Evolutionary conservation across 2,329 filamentous ascomycete genomes (phyloP), one percentile per base, ranked within the genome.

Genomic region (Aspergillus sp.): DNA sequence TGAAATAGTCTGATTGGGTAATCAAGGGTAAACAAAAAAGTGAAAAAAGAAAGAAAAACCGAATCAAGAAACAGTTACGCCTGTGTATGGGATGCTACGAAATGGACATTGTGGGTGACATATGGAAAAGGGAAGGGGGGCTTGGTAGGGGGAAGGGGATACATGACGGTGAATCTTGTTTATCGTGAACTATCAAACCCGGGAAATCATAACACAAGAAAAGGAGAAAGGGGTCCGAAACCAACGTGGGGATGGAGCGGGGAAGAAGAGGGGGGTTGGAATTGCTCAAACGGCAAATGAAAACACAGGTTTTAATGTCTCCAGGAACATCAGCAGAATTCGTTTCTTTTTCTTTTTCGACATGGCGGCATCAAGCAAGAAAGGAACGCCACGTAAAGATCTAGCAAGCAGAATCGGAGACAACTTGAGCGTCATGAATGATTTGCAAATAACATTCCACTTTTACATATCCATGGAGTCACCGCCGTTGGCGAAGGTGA

Each of bases 401-500:
- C 46, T 66, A 66, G 59, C 55, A 55, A 51, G 56, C 55, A 60
- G 55, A n/a, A 63, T 54, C 52, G 57, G 54, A 50, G 55, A 57
- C 49, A 56, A 58, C 58, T 54, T 50, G 54, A 56, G 54, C 52
- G 54, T 49, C 24, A 55, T 50, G 62, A 57, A 56, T 59, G 56
- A 58, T 55, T 63, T 66, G 59, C 57, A 56, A 50, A 56, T 55
- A 57, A 56, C 22, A 60, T 50, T 54, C 60, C 56, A 45, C 36
- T 62, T 77, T 85, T 84, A 89, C 86, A 89, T 91, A 72, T 90
- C 88, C 87, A 90, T 90, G 46, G 85, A 86, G 71, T 90, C 88
- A 66, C 83, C 85, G 63, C 86, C 86, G 72, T 87, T 82, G 76
- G 91, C 91, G 76, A 99, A 99, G 86, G 91, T 96, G 87, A 98